Evolutionary conservation across 2,329 filamentous ascomycete species (phyloP), one percentile per base, ranked within the genome.

Genomic region (Epichloe elymi): DNA sequence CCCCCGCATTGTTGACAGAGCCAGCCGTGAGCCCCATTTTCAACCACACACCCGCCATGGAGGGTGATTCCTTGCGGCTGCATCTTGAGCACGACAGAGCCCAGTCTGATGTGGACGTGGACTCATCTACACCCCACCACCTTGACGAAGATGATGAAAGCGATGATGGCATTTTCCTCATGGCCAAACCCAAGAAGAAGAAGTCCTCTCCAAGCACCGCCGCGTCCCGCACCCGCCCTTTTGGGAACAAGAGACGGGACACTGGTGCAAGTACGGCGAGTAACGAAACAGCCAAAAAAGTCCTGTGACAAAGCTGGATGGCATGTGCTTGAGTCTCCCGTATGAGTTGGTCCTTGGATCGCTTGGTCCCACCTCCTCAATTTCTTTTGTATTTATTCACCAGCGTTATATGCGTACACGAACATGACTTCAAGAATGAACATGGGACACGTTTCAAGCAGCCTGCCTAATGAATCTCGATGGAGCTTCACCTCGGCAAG

Each of bases 221-320:
- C 17, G 58, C 33, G 48, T 51, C 47, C 6, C 37, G 51, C 5
- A 49, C 59, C 53, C 47, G 65, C 14, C 65, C 63, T 33, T 67
- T 67, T 48, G 67, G 66, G 44, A 65, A 71, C 2, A 68, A 67
- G 53, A 70, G 79, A 51, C 73, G 80, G 35, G 76, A 79, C 56
- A 83, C 79, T 50, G 79, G 80, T 57, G 76, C 75, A 1, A 81
- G 77, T 56, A 75, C 78, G 30, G 76, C 74, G 35, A 82, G 79
- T 60, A 80, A 77, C 1, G 80, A 82, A 57, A 83, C 80, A 42
- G 80, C 80, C 39, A 83, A 81, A 66, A 80, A 80, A 80, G 61
- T 11, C 26, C 10, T 30, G 10, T 30, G 10, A 30, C 10, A 4
- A 4, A 30, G 26, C 26, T 10, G 26, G 26, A 30, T 30, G 26